phyloP scores from a whole-genome alignment of 1,139 yeast genomes.

The Cylindricascospora bacillispora region DNA sequence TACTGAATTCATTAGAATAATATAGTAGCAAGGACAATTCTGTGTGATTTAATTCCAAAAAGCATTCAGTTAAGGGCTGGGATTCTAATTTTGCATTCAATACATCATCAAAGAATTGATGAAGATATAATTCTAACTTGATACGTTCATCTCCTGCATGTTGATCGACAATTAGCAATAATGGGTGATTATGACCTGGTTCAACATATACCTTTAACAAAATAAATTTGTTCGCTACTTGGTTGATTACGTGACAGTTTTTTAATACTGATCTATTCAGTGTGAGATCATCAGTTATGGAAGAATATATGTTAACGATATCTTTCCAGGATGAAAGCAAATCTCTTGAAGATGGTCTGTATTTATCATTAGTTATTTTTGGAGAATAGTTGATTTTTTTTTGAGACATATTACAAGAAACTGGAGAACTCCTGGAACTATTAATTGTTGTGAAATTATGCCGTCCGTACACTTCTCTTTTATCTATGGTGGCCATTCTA shows the following conservation, averaged over 20 bases:
- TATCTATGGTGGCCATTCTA: too few species aligned
- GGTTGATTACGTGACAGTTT: slow-evolving; percentile 30
- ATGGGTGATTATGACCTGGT: slow-evolving; percentile 1
- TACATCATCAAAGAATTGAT: slow-evolving; percentile 16
- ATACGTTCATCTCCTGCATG: slow-evolving; percentile 73
- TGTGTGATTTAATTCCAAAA: slow-evolving; percentile 16
- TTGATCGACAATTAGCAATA: slow-evolving; percentile 46
- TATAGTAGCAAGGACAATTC: slow-evolving; percentile 27
- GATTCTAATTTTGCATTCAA: slow-evolving; percentile 4
- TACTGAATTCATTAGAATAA: slow-evolving; percentile 25
- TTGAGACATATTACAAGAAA: too few species aligned
- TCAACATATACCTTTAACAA: slow-evolving; percentile 25
- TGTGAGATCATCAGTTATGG: slow-evolving; percentile 5
- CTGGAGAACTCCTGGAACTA: too few species aligned
- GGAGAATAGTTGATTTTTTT: too few species aligned
- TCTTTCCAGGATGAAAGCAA: too few species aligned
- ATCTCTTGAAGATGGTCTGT: too few species aligned
- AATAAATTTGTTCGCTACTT: slow-evolving; percentile 50
- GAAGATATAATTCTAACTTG: slow-evolving; percentile 36
- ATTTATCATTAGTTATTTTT: too few species aligned
- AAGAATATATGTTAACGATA: too few species aligned
- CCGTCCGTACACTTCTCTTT: too few species aligned
- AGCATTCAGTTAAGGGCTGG: slow-evolving; percentile 5
- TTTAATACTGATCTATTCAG: slow-evolving; percentile 9
- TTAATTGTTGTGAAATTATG: too few species aligned